Conservation (phyloP, 2,329 filamentous ascomycete species). For the Paraphoma sp. region DNA sequence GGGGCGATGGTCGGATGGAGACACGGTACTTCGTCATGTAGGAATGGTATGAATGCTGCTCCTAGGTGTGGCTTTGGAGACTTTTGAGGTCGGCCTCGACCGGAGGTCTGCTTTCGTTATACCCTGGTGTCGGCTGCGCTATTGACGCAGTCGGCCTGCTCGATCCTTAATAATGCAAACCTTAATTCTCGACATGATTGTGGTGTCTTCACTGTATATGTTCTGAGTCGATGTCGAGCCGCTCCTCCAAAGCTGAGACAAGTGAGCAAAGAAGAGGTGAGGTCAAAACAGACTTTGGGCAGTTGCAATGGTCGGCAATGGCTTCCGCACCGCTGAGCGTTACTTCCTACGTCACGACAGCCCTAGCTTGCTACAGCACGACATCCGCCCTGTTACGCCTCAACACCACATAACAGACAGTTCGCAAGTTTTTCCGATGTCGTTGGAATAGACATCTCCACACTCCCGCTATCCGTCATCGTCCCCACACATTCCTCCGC, state of each 20-base stretch:
- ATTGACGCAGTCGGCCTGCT: constrained; percentile 6
- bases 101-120: constrained; percentile 7
- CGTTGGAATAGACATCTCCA: constrained; percentile 8
- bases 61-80: too few species aligned
- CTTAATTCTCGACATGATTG: background rate
- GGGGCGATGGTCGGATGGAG: background rate
- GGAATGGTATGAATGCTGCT: too few species aligned
- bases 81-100: background rate
- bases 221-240: too few species aligned
- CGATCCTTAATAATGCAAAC: constrained; percentile 6
- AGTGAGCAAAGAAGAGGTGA: background rate
- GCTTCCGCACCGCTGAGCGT: background rate
- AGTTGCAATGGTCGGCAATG: background rate
- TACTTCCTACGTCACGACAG: background rate
- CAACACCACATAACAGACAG: background rate
- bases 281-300: background rate
- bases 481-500: constrained; percentile 3
- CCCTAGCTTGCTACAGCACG: too few species aligned
- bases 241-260: background rate
- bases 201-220: too few species aligned
- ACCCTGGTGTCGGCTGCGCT: constrained; percentile 6
- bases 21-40: background rate
- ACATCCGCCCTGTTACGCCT: background rate
- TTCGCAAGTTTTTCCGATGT: background rate
- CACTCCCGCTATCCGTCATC: constrained; percentile 11